A percentile compares a stretch with the other conserved stretches of the same genome.
Evolutionary conservation across 2,329 filamentous ascomycete species (phyloP).

Genomic region (Aspergillus nomiae): DNA sequence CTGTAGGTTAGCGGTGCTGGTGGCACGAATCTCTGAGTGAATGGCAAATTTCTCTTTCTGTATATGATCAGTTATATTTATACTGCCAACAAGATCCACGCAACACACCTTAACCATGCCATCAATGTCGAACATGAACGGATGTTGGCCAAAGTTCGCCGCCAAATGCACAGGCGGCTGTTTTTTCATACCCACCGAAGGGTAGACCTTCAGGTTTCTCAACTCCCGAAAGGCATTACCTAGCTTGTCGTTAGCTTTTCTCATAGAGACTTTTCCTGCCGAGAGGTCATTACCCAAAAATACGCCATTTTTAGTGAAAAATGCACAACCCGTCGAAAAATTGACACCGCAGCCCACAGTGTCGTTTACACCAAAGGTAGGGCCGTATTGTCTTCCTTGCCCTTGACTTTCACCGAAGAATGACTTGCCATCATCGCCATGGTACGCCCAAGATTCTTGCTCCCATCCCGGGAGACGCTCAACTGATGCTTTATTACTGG

Average conservation of each 20-base stretch:
- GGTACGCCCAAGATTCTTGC: constrained; percentile 66
- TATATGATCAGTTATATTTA: constrained; percentile 7
- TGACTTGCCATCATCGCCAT: constrained; percentile 67
- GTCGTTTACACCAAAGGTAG: constrained; percentile 60
- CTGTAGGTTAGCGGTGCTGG: constrained; percentile 62
- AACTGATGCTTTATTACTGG: constrained; percentile 59
- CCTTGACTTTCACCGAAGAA: constrained; percentile 60
- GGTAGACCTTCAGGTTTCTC: constrained; percentile 48
- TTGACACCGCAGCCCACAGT: constrained; percentile 67
- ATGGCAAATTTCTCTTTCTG: constrained; percentile 65
- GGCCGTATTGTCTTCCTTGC: constrained; percentile 60
- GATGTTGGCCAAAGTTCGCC: constrained; percentile 67
- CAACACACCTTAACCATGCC: constrained; percentile 71
- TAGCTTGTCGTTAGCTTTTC: constrained; percentile 34
- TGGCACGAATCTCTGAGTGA: constrained; percentile 61
- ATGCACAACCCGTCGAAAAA: constrained; percentile 61
- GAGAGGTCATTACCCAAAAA: constrained; percentile 51
- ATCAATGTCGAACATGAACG: constrained; percentile 91
- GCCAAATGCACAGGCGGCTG: constrained; percentile 58
- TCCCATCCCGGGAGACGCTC: constrained; percentile 68
- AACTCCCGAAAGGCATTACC: constrained; percentile 58
- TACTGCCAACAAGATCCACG: too few species aligned
- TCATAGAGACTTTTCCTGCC: not conserved
- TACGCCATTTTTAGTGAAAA: constrained; percentile 67
- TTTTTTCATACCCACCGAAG: constrained; percentile 68